Evolutionary conservation across 306 rosid species (phyloP), one percentile per base, ranked within the genome.

Genomic region (Psophocarpus tetragonolobus): DNA sequence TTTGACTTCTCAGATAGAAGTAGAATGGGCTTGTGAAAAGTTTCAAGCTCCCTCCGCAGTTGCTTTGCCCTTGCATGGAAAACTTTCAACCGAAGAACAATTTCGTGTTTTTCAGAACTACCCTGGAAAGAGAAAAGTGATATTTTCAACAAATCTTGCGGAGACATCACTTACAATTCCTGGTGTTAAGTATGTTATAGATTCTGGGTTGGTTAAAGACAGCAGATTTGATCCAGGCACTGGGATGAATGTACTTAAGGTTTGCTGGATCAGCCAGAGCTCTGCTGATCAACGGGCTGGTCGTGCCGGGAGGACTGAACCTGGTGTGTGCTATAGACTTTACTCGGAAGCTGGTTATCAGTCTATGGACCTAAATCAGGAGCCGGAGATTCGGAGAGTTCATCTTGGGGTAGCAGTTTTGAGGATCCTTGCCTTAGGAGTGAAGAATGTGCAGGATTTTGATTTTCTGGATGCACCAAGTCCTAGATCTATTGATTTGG

Each of bases 161-260:
- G 99, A 95, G 90, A 92, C 99, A 41, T 92, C 99, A 6, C 84
- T 95, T 66, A 95, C 99, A 14, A 95, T 95, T 77, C 99, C 99
- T 42, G 99, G 99, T 50, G 97, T 95, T 26, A 95, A 86, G 84
- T 92, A 92, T 81, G 97, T 95, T 69, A 84, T 95, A 44, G 99
- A 95, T 83, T 81, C 92, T 78, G 99, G 99, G 27, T 75, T 93
- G 74, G 90, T 80, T 51, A 95, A 95, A 90, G 97, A 89, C 44
- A 85, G 99, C 76, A 87, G 85, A 65, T 95, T 84, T 78, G 99
- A 95, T 71, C 94, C 97, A 47, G 71, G 88, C 75, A 91, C 84
- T 84, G 99, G 97, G 73, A 92, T 92, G 97, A 92, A 91, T 81
- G 88, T 95, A 53, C 99, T 95, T 47, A 92, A 75, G 86, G 99